Conservation (phyloP, 768 basidiomycete species). For the Hygrophorus russula region DNA sequence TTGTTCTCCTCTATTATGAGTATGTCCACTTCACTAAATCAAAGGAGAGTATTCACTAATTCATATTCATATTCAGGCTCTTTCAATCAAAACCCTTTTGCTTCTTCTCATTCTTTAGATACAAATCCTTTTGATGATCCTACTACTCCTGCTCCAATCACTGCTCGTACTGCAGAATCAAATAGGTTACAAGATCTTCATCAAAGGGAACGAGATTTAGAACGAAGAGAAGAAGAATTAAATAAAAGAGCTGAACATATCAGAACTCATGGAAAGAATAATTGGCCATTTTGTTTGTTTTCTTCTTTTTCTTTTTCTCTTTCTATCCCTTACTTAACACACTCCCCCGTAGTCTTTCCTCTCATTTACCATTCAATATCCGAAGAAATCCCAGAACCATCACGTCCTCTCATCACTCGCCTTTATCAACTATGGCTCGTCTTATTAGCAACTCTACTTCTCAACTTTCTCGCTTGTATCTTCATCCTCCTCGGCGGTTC, state of each 20-base stretch:
- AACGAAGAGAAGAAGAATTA: slow-evolving; percentile 68
- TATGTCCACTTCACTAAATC: not conserved
- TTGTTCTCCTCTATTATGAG: not conserved
- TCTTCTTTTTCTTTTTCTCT: slow-evolving; percentile 18
- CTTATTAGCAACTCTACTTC: slow-evolving; percentile 64
- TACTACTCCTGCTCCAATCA: slow-evolving; percentile 18
- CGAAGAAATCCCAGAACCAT: slow-evolving; percentile 81
- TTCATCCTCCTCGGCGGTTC: slow-evolving; percentile 73
- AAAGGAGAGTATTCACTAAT: not conserved
- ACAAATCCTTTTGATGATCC: slow-evolving; percentile 89
- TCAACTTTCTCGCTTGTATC: slow-evolving; percentile 90
- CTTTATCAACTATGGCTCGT: slow-evolving; percentile 94
- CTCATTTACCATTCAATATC: slow-evolving; percentile 89
- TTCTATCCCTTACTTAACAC: slow-evolving; percentile 9
- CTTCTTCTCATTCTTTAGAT: slow-evolving; percentile 76
- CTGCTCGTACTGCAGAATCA: slow-evolving; percentile 16
- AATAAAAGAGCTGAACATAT: slow-evolving; percentile 57
- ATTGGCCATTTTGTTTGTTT: slow-evolving; percentile 83
- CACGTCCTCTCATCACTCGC: slow-evolving; percentile 69
- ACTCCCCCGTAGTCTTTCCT: slow-evolving; percentile 65
- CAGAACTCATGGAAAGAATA: slow-evolving; percentile 70
- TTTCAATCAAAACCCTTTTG: slow-evolving; percentile 61
- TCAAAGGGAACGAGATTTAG: slow-evolving; percentile 72
- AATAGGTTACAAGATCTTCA: slow-evolving; percentile 54
- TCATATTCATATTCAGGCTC: not conserved